Percentiles rank a stretch among this genome's conserved stretches.
These are phyloP conservation scores for Alternaria tenuissima DNA, from an alignment of 2,329 filamentous ascomycete species.

Conservation along the genomic window DNA sequence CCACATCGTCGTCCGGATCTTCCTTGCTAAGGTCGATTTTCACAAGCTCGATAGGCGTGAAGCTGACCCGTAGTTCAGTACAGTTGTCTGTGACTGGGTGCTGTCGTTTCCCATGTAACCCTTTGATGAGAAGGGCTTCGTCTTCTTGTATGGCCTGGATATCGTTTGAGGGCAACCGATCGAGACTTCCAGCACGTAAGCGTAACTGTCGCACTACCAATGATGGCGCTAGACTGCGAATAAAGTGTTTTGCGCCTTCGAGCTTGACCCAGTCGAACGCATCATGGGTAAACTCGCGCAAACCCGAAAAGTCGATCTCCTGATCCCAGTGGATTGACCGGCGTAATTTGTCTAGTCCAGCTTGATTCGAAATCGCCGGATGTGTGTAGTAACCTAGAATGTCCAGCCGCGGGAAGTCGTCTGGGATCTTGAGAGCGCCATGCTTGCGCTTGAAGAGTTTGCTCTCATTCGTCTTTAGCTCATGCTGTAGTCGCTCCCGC, in stretches of 20 bases:
- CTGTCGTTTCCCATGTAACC: slow-evolving; percentile 71
- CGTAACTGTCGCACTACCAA: slow-evolving; percentile 70
- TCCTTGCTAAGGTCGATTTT: slow-evolving; percentile 79
- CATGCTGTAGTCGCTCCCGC: slow-evolving; percentile 75
- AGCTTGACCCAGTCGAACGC: slow-evolving; percentile 87
- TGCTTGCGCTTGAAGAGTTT: slow-evolving; percentile 81
- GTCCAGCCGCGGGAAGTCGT: slow-evolving; percentile 79
- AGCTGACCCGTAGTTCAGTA: slow-evolving; percentile 80
- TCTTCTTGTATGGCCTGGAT: slow-evolving; percentile 54
- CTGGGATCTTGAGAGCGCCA: slow-evolving; percentile 76
- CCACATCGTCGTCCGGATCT: slow-evolving; percentile 72
- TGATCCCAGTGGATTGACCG: slow-evolving; percentile 67
- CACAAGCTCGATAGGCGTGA: slow-evolving; percentile 78
- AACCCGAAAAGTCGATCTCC: slow-evolving; percentile 68
- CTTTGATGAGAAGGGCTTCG: slow-evolving; percentile 66
- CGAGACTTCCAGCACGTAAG: slow-evolving; percentile 41
- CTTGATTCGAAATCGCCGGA: slow-evolving; percentile 76
- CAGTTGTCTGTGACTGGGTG: slow-evolving; percentile 79
- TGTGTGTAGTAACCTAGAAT: slow-evolving; percentile 88
- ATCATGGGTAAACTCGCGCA: slow-evolving; percentile 78
- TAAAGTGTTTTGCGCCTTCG: slow-evolving; percentile 82
- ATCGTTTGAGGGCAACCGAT: slow-evolving; percentile 35
- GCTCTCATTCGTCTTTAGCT: slow-evolving; percentile 84
- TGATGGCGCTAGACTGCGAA: slow-evolving; percentile 79
- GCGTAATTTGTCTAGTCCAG: slow-evolving; percentile 65